phyloP scores from a whole-genome alignment of 1,139 yeast genomes.

The Hanseniaspora sp. region DNA sequence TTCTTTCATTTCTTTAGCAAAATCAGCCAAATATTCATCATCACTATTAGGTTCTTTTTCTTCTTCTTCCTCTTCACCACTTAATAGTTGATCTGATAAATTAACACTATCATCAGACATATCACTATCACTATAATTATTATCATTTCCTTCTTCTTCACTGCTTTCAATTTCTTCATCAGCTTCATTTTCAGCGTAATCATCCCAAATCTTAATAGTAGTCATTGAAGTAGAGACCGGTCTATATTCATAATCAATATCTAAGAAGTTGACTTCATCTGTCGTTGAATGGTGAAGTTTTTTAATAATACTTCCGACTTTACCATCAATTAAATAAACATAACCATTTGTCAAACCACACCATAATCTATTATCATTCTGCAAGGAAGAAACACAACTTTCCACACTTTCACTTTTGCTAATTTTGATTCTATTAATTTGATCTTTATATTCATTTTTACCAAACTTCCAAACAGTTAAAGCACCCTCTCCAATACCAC shows the following conservation, averaged over 20 bases:
- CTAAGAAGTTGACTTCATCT: constrained; percentile 61
- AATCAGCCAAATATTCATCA: constrained; percentile 27
- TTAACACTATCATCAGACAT: constrained; percentile 19
- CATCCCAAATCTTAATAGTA: constrained; percentile 60
- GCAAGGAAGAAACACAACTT: constrained; percentile 62
- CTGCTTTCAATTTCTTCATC: constrained; percentile 21
- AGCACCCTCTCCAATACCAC: constrained; percentile 89
- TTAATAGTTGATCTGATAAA: not conserved
- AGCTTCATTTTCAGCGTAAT: constrained; percentile 24
- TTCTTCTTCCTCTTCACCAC: constrained; percentile 22
- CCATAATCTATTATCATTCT: constrained; percentile 60
- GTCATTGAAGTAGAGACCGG: constrained; percentile 79
- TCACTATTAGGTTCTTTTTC: constrained; percentile 21
- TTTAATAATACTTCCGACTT: constrained; percentile 53
- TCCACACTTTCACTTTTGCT: constrained; percentile 68
- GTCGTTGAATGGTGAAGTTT: constrained; percentile 51
- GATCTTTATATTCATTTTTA: constrained; percentile 60
- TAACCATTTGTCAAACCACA: constrained; percentile 83
- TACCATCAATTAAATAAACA: constrained; percentile 55
- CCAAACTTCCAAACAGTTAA: constrained; percentile 78
- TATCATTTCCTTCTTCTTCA: constrained; percentile 21
- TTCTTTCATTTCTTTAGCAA: constrained; percentile 17
- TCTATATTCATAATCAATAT: constrained; percentile 69
- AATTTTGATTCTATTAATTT: constrained; percentile 65
- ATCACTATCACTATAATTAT: constrained; percentile 20